Conservation (phyloP, 2,329 filamentous ascomycete species). For the Phialophora macrospora region DNA sequence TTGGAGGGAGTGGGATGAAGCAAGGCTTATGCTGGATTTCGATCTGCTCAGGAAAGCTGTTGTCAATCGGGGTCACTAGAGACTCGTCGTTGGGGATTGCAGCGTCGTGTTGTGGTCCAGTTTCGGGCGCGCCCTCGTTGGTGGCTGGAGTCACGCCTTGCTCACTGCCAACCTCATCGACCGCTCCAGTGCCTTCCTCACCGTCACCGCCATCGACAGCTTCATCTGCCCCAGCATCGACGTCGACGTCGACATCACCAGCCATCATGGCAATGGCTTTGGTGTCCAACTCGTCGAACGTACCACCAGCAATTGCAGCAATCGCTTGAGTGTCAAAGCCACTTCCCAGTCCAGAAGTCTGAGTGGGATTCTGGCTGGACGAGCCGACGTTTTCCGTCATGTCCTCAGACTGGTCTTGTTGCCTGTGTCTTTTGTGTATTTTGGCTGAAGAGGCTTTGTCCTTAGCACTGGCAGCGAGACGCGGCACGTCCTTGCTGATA, state of each 20-base stretch:
- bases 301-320: conserved; percentile 37
- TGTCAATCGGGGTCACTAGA: conserved; percentile 44
- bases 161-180: conserved; percentile 33
- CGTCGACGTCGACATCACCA: conserved; percentile 36
- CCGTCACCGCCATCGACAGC: conserved; percentile 35
- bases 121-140: conserved; percentile 23
- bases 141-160: conserved; percentile 20
- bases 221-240: conserved; percentile 36
- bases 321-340: conserved; percentile 39
- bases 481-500: conserved; percentile 70
- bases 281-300: conserved; percentile 39
- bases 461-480: conserved; percentile 31
- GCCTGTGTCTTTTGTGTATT: conserved; percentile 38
- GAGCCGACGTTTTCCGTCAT: conserved; percentile 31
- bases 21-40: conserved; percentile 58
- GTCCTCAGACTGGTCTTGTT: conserved; percentile 32
- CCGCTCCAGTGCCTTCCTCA: conserved; percentile 22
- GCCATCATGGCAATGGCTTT: conserved; percentile 39
- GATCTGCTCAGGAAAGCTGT: conserved; percentile 38
- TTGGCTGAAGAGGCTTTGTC: conserved; percentile 42
- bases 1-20: conserved; percentile 80
- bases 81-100: conserved; percentile 32
- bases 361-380: conserved; percentile 43
- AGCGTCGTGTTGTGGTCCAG: conserved; percentile 31
- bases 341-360: conserved; percentile 30